Conservation (phyloP, 306 rosid species). For the Gillenia trifoliata region DNA sequence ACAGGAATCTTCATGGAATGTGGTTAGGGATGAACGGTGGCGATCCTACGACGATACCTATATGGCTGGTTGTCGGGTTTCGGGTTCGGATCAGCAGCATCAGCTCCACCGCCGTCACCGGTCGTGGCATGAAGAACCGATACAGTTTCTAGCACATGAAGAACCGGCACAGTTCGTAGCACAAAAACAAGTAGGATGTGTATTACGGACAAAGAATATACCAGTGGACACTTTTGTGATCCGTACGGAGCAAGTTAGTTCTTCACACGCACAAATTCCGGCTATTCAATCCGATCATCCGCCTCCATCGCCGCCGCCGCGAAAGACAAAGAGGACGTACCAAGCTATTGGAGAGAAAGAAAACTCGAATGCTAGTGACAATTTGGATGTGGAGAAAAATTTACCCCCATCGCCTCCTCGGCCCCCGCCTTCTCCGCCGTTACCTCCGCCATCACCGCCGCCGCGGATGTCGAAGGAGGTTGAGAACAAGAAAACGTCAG, state of each 20-base stretch:
- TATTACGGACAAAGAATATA: constrained; percentile 15
- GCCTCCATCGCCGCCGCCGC: constrained; percentile 3
- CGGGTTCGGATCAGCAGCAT: constrained; percentile 26
- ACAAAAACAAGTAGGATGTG: background rate
- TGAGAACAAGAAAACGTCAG: constrained; percentile 26
- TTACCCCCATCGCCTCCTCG: background rate
- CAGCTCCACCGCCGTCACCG: constrained; percentile 26
- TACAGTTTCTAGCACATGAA: constrained; percentile 5
- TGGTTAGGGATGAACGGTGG: constrained; percentile 47
- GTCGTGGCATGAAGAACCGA: constrained; percentile 19
- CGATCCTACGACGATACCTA: constrained; percentile 61
- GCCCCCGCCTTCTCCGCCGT: constrained; percentile 14
- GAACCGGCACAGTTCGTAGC: background rate
- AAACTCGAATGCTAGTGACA: background rate
- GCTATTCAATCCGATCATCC: background rate
- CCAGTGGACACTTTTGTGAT: constrained; percentile 34
- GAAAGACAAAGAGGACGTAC: constrained; percentile 30
- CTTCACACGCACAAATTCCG: background rate
- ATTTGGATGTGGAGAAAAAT: background rate
- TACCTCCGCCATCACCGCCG: background rate
- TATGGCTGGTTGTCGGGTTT: constrained; percentile 28
- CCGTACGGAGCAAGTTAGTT: constrained; percentile 20
- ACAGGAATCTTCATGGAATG: constrained; percentile 48
- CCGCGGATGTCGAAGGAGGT: background rate
- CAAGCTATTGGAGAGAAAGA: constrained; percentile 19